These are phyloP conservation scores for Tremella mesenterica DNA, from an alignment of 768 basidiomycete genomes.

Conservation along the genomic window DNA sequence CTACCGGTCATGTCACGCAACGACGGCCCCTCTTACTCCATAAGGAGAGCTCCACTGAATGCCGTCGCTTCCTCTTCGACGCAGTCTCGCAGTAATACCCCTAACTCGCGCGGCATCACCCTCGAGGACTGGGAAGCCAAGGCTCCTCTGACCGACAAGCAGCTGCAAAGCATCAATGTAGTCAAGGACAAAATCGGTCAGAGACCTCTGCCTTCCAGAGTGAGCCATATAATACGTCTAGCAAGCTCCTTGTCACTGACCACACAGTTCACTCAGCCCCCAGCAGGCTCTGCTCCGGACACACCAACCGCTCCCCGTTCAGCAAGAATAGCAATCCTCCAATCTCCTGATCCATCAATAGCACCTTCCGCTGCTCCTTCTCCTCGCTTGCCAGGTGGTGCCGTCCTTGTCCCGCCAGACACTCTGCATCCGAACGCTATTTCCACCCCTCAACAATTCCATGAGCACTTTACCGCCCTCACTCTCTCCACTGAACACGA, in stretches of 20 bases:
- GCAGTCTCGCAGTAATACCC: neutral
- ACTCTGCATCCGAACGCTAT: constrained; percentile 46
- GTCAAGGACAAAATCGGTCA: constrained; percentile 59
- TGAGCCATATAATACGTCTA: constrained; percentile 36
- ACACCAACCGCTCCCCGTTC: constrained; percentile 13
- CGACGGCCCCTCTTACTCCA: neutral
- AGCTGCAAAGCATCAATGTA: constrained; percentile 57
- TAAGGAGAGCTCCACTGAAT: neutral
- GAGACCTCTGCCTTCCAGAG: constrained; percentile 65
- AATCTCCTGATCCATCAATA: constrained; percentile 6
- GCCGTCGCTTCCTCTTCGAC: neutral
- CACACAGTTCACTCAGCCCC: constrained; percentile 7
- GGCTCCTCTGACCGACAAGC: constrained; percentile 64
- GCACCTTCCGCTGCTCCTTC: neutral
- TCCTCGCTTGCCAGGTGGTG: neutral
- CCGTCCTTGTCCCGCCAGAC: constrained; percentile 8
- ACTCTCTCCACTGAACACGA: constrained; percentile 84
- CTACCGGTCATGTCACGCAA: neutral
- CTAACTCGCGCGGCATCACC: constrained; percentile 22
- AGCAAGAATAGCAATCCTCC: neutral
- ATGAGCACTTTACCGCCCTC: constrained; percentile 88
- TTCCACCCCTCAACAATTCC: constrained; percentile 87
- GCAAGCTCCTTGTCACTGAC: neutral
- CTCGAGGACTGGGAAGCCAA: constrained; percentile 87
- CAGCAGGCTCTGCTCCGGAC: constrained; percentile 17